Percentiles rank a stretch among this genome's conserved stretches.
phyloP scores from a whole-genome alignment of 768 basidiomycete genomes.

The Kwoniella sp. region DNA sequence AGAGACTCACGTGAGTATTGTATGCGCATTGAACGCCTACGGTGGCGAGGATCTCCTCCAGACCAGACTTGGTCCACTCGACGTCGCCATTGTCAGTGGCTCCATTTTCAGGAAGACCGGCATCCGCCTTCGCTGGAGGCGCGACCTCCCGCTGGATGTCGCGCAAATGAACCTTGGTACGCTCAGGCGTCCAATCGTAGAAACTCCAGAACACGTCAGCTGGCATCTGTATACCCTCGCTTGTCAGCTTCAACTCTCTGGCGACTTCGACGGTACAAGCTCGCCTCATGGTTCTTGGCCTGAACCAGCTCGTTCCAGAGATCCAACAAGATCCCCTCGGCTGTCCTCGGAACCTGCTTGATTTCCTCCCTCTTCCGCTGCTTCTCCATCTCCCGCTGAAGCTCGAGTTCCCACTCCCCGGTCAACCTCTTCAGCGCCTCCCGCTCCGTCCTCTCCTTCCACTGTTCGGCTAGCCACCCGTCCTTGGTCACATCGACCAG shows the following conservation, averaged over 20 bases:
- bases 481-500: constrained; percentile 42
- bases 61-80: constrained; percentile 19
- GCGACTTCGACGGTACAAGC: constrained; percentile 1
- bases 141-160: neutral
- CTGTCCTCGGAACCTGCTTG: constrained; percentile 20
- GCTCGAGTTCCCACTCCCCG: constrained; percentile 24
- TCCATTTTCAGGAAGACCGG: neutral
- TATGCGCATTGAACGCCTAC: constrained; percentile 39
- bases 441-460: constrained; percentile 30
- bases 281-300: constrained; percentile 30
- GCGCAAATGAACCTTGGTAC: neutral
- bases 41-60: constrained; percentile 28
- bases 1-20: constrained; percentile 33
- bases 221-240: constrained; percentile 20
- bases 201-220: constrained; percentile 34
- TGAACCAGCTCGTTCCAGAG: constrained; percentile 41
- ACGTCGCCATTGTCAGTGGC: constrained; percentile 1
- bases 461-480: constrained; percentile 42
- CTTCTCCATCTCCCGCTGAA: constrained; percentile 21
- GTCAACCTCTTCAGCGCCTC: constrained; percentile 34
- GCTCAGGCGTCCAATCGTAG: constrained; percentile 37
- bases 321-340: constrained; percentile 28
- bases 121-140: neutral
- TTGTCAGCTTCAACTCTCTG: neutral
- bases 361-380: constrained; percentile 2